Evolutionary conservation across 208 protist species (phyloP).

Genomic region (Plasmodiophora brassicae): DNA sequence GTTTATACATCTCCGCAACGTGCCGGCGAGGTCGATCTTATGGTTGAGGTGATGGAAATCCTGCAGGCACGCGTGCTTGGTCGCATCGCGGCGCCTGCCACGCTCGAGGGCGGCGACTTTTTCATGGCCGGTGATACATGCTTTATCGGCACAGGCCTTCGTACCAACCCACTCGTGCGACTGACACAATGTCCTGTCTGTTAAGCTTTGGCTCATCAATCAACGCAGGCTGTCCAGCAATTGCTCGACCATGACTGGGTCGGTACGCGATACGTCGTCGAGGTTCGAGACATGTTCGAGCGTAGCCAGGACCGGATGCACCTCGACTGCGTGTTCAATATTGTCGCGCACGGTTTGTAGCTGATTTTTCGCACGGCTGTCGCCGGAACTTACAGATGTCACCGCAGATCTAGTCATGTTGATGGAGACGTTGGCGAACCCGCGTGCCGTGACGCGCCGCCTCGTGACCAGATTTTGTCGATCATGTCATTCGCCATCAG

Average conservation of each 20-base stretch:
- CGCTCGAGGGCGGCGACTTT: conserved; percentile 13
- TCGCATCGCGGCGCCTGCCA: neutral
- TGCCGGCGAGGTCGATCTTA: conserved; percentile 28
- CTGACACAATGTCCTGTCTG: too few species aligned
- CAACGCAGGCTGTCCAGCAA: conserved; percentile 9
- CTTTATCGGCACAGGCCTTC: neutral
- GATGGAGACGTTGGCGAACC: neutral
- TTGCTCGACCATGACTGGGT: neutral
- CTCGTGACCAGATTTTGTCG: too few species aligned
- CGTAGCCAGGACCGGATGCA: conserved; percentile 15
- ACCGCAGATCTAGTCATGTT: neutral
- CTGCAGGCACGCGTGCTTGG: neutral
- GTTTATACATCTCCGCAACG: too few species aligned
- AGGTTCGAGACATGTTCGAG: conserved; percentile 19
- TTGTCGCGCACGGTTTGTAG: too few species aligned
- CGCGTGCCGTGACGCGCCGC: neutral
- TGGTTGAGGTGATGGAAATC: neutral
- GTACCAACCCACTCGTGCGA: neutral
- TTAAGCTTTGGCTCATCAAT: too few species aligned
- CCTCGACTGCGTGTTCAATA: conserved; percentile 21
- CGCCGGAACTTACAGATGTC: too few species aligned
- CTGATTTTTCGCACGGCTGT: too few species aligned
- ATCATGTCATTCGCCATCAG: too few species aligned
- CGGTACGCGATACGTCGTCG: neutral
- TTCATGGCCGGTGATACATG: conserved; percentile 31